These are phyloP conservation scores for Haematococcus sp. DNA, from an alignment of 139 green algal genomes.

Conservation along the genomic window DNA sequence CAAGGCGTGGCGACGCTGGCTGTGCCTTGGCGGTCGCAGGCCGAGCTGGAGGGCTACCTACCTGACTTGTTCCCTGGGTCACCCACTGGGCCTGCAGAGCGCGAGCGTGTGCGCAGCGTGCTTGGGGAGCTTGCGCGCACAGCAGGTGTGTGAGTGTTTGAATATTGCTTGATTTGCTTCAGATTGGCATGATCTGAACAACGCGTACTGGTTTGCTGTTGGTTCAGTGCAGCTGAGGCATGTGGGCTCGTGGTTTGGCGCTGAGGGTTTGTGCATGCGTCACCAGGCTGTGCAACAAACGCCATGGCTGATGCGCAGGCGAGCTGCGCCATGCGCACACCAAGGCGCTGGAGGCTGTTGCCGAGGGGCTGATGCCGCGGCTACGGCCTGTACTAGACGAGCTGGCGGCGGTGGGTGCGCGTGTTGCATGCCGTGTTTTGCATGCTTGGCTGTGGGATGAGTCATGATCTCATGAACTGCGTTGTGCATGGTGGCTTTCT, in stretches of 20 bases:
- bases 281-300: background rate
- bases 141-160: constrained; percentile 1
- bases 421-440: background rate
- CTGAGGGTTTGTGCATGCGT: constrained; percentile 1
- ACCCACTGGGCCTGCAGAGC: background rate
- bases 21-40: too few relatives aligned
- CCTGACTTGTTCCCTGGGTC: background rate
- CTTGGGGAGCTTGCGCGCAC: constrained; percentile 58
- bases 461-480: too few relatives aligned
- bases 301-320: too few relatives aligned
- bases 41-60: constrained; percentile 74
- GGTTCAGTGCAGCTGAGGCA: too few relatives aligned
- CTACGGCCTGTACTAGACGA: constrained; percentile 77
- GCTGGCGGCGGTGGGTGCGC: constrained; percentile 36
- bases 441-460: too few relatives aligned
- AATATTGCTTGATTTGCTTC: background rate
- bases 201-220: too few relatives aligned
- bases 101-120: constrained; percentile 16
- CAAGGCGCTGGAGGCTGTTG: constrained; percentile 68
- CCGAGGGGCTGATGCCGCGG: constrained; percentile 62
- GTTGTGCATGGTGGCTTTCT: too few relatives aligned
- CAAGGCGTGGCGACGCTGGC: too few relatives aligned
- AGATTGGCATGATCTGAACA: too few relatives aligned
- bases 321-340: constrained; percentile 61
- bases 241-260: too few relatives aligned